phyloP scores from a whole-genome alignment of 1,284 basidiomycete genomes.

The Vanrija humicola region DNA sequence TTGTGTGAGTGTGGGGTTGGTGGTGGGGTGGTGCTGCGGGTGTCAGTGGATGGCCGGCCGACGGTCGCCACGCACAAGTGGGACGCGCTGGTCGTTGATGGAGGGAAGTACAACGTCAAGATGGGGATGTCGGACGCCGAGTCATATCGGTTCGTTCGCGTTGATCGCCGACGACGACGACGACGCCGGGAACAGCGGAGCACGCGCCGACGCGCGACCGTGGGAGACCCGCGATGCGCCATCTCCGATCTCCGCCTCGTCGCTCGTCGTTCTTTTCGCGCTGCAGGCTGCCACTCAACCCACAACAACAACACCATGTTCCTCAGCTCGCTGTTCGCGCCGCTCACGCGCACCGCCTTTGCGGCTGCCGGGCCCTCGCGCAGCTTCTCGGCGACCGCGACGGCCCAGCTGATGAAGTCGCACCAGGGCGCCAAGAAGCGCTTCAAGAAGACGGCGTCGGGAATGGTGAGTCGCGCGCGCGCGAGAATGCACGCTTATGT shows the following conservation, averaged over 20 bases:
- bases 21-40: conserved; percentile 9
- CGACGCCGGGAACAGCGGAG: not conserved
- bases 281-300: not conserved
- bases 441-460: conserved; percentile 31
- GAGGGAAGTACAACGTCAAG: not conserved
- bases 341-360: not conserved
- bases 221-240: not conserved
- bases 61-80: not conserved
- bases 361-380: conserved; percentile 2
- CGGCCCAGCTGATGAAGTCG: conserved; percentile 27
- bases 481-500: no score
- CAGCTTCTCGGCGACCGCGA: conserved; percentile 10
- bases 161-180: not conserved
- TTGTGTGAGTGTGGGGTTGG: not conserved
- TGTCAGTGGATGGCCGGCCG: not conserved
- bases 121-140: not conserved
- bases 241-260: not conserved
- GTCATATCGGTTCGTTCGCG: not conserved
- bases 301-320: not conserved
- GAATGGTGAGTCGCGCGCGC: conserved; percentile 22
- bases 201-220: not conserved
- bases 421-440: conserved; percentile 40
- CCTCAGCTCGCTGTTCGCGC: not conserved
- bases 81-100: not conserved
- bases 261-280: not conserved